Base-by-base conservation (phyloP, 2,329 filamentous ascomycete species). In the Calonectria hongkongensis region DNA sequence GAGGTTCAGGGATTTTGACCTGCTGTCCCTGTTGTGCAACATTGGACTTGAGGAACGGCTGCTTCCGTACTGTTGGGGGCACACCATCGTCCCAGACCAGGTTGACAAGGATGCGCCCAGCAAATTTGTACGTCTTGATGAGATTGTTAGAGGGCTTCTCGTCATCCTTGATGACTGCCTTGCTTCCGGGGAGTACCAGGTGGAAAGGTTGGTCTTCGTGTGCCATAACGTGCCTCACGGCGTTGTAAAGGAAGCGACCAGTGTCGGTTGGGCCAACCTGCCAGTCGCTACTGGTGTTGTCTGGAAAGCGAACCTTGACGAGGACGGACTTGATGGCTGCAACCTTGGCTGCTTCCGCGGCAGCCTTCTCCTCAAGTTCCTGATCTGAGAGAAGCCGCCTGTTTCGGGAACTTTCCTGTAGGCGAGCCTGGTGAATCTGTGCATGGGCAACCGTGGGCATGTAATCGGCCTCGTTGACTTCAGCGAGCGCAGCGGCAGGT, bases 231-330 rank as follows among this genome's bases (percentile, higher is more conserved):
- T 87, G 87, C 66, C 92, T 88, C 21, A 98, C 94, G 75, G 94
- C 95, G 16, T 88, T 86, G 84, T 98, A 95, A 2, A 99, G 86
- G 64, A 90, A 89, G 3, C 89, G 87, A 1, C 93, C 94, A 0
- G 94, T 95, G 66, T 96, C 93, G 1, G 87, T 82, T 25, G 91
- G 91, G 1, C 88, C 89, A 76, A 97, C 92, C n/a, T 88, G 89
- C 85, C 93, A 93, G 65, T 95, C 91, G 39, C 95, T 91, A 66
- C 93, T 92, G 70, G 92, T 94, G 78, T 96, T 94, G 81, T 98
- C 96, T 0, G 96, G 96, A 78, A 98, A 96, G 30, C 96, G 93
- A 62, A 98, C 90, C 75, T 94, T 95, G 75, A 98, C 88, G 33
- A 91, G 89, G 39, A 98, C 90, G 39, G 91, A 90, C 64, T 90